Conservation (phyloP, 2,329 filamentous ascomycete genomes). For the Dothistroma septosporum region DNA sequence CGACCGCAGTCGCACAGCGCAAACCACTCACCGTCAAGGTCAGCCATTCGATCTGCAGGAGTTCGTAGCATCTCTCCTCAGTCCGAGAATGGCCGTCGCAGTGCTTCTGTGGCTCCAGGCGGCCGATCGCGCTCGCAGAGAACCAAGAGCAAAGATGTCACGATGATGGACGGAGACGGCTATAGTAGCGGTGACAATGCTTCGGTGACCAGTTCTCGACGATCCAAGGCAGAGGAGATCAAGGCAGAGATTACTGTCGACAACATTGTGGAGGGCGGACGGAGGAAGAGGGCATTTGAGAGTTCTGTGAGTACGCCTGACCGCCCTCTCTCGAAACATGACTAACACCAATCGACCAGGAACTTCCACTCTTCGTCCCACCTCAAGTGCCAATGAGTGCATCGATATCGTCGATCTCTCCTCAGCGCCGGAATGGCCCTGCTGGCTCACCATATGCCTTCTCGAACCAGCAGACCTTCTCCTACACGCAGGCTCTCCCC, state of each 20-base stretch:
- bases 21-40: conserved; percentile 61
- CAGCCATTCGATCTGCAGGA: conserved; percentile 65
- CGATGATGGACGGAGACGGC: conserved; percentile 58
- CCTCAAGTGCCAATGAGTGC: conserved; percentile 87
- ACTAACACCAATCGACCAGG: conserved; percentile 50
- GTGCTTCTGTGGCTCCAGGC: conserved; percentile 68
- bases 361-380: conserved; percentile 90
- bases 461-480: conserved; percentile 73
- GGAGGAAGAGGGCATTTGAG: conserved; percentile 88
- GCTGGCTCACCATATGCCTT: conserved; percentile 71
- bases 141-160: conserved; percentile 51
- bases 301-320: conserved; percentile 72
- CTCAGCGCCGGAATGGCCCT: conserved; percentile 74
- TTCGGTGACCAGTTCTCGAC: conserved; percentile 66
- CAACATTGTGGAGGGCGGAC: conserved; percentile 95
- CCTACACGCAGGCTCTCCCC: conserved; percentile 70
- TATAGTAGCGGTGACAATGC: conserved; percentile 86
- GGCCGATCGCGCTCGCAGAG: conserved; percentile 53
- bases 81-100: conserved; percentile 66
- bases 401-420: conserved; percentile 97
- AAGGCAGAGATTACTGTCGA: conserved; percentile 97
- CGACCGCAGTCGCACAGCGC: conserved; percentile 56
- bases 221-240: conserved; percentile 75
- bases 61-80: conserved; percentile 76
- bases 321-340: neutral